phyloP scores from a whole-genome alignment of 441 rosid genomes.

The Heliophila coronopifolia region DNA sequence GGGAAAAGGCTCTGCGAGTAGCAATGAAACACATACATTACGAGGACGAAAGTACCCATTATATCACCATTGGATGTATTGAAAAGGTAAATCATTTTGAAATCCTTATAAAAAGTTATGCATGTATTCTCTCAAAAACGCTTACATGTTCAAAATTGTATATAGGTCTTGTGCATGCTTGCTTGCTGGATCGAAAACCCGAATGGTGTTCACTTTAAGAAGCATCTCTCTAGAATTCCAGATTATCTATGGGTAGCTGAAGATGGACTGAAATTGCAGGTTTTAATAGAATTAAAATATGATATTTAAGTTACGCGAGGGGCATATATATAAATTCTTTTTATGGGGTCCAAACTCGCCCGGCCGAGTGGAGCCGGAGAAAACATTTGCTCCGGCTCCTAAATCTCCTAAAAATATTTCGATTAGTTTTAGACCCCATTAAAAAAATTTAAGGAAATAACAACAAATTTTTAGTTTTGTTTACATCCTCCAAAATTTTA shows the following conservation, averaged over 20 bases:
- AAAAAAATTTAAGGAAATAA: no score
- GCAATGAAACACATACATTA: slow-evolving; percentile 50
- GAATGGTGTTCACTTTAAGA: slow-evolving; percentile 42
- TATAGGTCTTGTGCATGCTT: slow-evolving; percentile 41
- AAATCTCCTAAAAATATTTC: no score
- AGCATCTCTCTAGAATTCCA: slow-evolving; percentile 46
- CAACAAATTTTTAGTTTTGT: no score
- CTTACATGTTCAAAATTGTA: neutral
- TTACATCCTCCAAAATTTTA: no score
- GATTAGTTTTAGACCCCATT: no score
- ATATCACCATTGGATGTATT: slow-evolving; percentile 47
- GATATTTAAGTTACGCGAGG: neutral
- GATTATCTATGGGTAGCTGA: slow-evolving; percentile 59
- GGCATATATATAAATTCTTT: no score
- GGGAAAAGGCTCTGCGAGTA: slow-evolving; percentile 40
- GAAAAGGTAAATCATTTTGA: slow-evolving; percentile 33
- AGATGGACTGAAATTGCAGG: slow-evolving; percentile 62
- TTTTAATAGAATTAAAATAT: neutral
- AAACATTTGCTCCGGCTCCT: no score
- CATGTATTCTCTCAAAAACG: neutral
- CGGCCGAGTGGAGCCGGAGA: no score
- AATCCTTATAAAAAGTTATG: neutral
- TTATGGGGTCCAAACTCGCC: no score
- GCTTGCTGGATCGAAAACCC: slow-evolving; percentile 60
- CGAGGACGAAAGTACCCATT: slow-evolving; percentile 50